Percentiles rank a stretch among this genome's conserved stretches.
Evolutionary conservation across 768 basidiomycete species (phyloP).

Genomic region (Lactifluus hygrophoroides): DNA sequence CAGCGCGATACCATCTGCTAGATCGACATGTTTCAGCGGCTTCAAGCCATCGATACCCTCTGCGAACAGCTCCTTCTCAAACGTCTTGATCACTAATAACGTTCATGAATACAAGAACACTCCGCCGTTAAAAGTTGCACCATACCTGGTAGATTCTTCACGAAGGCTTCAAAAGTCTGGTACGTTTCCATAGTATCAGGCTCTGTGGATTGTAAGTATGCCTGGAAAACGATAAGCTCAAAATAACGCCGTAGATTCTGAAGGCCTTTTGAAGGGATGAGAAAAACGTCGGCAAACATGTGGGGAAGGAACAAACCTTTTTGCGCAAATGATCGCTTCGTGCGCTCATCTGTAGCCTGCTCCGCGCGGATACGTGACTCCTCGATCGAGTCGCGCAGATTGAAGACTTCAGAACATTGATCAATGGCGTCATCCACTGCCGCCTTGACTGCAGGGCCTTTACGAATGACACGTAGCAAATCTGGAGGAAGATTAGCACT

Average conservation of each 20-base stretch:
- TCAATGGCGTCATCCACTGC: conserved; percentile 85
- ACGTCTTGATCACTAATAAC: conserved; percentile 79
- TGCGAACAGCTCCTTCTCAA: conserved; percentile 78
- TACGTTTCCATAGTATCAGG: conserved; percentile 73
- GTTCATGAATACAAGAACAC: neutral
- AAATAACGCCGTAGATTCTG: conserved; percentile 82
- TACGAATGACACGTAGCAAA: conserved; percentile 76
- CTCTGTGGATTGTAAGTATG: conserved; percentile 73
- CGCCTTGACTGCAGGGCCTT: conserved; percentile 78
- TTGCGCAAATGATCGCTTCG: conserved; percentile 57
- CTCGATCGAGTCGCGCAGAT: conserved; percentile 86
- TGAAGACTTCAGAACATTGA: conserved; percentile 72
- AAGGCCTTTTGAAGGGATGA: conserved; percentile 39
- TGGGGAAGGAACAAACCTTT: conserved; percentile 42
- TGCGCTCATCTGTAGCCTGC: conserved; percentile 61
- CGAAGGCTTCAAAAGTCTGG: conserved; percentile 73
- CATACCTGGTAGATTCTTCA: conserved; percentile 76
- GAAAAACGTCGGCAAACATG: neutral
- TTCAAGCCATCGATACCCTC: conserved; percentile 75
- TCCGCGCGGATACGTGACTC: conserved; percentile 70
- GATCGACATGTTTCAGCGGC: conserved; percentile 67
- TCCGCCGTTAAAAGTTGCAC: conserved; percentile 42
- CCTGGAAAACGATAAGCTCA: conserved; percentile 80
- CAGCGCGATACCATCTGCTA: conserved; percentile 60
- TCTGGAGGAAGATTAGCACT: conserved; percentile 35